Evolutionary conservation across 495 filamentous ascomycete species (phyloP).

Genomic region (Pseudotulostoma volvatum): DNA sequence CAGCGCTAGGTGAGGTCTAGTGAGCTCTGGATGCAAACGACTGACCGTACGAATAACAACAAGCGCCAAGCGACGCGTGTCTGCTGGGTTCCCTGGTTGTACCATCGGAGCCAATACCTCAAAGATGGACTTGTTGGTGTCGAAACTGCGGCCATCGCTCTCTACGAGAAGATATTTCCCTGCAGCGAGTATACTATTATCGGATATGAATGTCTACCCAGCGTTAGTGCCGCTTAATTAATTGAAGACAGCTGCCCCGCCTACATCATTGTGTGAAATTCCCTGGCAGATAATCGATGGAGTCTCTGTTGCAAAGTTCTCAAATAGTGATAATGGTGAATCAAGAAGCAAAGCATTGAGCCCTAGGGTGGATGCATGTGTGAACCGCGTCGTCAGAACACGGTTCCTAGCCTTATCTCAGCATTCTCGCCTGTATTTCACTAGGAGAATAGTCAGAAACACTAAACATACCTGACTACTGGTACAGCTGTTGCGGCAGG

Average conservation of each 20-base stretch:
- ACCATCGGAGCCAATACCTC: conserved; percentile 58
- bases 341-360: conserved; percentile 80
- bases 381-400: conserved; percentile 55
- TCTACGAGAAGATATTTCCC: conserved; percentile 79
- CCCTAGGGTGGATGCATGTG: conserved; percentile 53
- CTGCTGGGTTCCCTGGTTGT: conserved; percentile 54
- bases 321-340: conserved; percentile 48
- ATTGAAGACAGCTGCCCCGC: conserved; percentile 5
- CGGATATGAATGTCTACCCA: conserved; percentile 56
- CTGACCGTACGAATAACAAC: conserved; percentile 76
- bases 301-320: conserved; percentile 53
- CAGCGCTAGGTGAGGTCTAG: conserved; percentile 58
- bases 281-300: conserved; percentile 64
- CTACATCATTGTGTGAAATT: conserved; percentile 57
- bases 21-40: conserved; percentile 56
- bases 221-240: conserved; percentile 8
- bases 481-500: conserved; percentile 44
- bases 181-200: conserved; percentile 84
- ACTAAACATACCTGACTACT: conserved; percentile 48
- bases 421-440: background rate
- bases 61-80: conserved; percentile 76
- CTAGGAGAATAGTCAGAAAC: background rate
- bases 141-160: conserved; percentile 29
- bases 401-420: conserved; percentile 32
- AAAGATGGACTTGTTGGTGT: conserved; percentile 63